Conservation (phyloP, 129 eudicot genomes). For the Helichrysum umbraculigerum region DNA sequence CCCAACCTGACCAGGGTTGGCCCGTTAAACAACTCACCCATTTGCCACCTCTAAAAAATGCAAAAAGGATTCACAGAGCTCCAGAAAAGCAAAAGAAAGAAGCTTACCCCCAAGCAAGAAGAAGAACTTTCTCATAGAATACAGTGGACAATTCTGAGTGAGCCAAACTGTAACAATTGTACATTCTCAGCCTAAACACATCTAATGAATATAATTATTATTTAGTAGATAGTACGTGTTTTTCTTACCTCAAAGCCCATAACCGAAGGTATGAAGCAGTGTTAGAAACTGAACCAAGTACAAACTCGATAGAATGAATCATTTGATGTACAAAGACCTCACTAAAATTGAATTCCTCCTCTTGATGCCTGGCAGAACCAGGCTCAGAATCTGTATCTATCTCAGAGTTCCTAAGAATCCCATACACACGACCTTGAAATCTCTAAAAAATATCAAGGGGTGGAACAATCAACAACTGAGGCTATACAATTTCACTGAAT, state of each 20-base stretch:
- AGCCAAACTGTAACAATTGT: constrained; percentile 71
- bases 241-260: constrained; percentile 92
- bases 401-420: constrained; percentile 78
- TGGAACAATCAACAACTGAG: constrained; percentile 19
- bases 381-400: constrained; percentile 73
- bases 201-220: constrained; percentile 5
- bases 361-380: constrained; percentile 69
- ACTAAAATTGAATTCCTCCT: constrained; percentile 91
- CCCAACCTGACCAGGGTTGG: neutral
- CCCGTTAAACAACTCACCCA: constrained; percentile 6
- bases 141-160: constrained; percentile 97
- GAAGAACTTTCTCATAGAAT: constrained; percentile 91
- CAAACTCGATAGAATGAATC: constrained; percentile 98
- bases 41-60: constrained; percentile 4
- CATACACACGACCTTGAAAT: constrained; percentile 96
- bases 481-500: neutral
- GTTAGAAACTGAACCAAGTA: constrained; percentile 96
- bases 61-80: neutral
- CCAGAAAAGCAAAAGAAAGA: constrained; percentile 5
- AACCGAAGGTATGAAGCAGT: constrained; percentile 98
- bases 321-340: constrained; percentile 98
- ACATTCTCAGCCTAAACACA: constrained; percentile 15
- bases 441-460: constrained; percentile 50
- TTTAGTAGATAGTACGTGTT: constrained; percentile 6
- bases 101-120: constrained; percentile 95